A percentile compares a stretch with the other conserved stretches of the same genome.
These are phyloP conservation scores for Pulicaria dysenterica DNA, from an alignment of 129 eudicot species.

Conservation along the genomic window DNA sequence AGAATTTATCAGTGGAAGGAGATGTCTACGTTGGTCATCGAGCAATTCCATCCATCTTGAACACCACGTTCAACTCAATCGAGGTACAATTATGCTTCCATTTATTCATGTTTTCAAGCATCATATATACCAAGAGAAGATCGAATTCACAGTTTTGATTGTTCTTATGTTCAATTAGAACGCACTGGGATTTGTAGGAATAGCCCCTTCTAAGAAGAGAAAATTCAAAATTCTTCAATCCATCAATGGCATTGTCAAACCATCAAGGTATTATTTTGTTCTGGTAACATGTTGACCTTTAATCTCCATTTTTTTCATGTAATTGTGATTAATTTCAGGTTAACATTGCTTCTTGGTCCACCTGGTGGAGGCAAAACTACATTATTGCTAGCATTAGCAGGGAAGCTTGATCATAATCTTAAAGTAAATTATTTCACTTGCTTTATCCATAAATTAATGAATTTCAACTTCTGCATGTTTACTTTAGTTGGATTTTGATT, in stretches of 20 bases:
- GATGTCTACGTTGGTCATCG: slow-evolving; percentile 43
- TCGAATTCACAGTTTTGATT: too few species aligned
- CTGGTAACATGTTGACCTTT: not conserved
- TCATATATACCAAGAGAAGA: too few species aligned
- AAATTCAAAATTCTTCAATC: slow-evolving; percentile 62
- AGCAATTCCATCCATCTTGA: slow-evolving; percentile 44
- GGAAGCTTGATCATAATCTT: slow-evolving; percentile 33
- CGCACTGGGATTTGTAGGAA: slow-evolving; percentile 13
- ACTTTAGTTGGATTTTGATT: not conserved
- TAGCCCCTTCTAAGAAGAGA: slow-evolving; percentile 70
- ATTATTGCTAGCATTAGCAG: slow-evolving; percentile 37
- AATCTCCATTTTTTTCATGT: too few species aligned
- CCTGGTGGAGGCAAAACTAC: slow-evolving; percentile 42
- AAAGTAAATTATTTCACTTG: slow-evolving; percentile 11
- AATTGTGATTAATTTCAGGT: slow-evolving; percentile 25
- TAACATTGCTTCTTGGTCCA: slow-evolving; percentile 42
- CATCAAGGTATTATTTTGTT: slow-evolving; percentile 55
- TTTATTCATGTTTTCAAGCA: not conserved
- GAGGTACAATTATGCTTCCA: slow-evolving; percentile 26
- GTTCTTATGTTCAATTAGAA: slow-evolving; percentile 3
- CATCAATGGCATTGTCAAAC: slow-evolving; percentile 67
- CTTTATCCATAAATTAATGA: too few species aligned
- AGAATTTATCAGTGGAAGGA: slow-evolving; percentile 46
- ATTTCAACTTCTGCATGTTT: not conserved
- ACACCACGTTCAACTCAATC: slow-evolving; percentile 33